phyloP scores from a whole-genome alignment of 306 rosid species.

The Corylus avellana region DNA sequence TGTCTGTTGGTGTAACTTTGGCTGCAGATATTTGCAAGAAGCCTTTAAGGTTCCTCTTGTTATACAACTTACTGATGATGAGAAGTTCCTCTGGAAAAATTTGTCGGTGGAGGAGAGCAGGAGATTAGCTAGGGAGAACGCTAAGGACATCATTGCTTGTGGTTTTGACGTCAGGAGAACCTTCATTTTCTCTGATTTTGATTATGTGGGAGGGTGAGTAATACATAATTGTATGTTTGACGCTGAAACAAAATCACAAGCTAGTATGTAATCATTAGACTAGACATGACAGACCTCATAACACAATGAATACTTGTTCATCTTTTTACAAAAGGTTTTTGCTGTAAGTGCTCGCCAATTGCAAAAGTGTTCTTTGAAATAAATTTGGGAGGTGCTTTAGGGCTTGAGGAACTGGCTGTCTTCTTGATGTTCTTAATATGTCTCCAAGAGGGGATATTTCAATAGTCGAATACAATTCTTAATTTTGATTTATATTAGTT shows the following conservation, averaged over 20 bases:
- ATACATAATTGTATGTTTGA: slow-evolving; percentile 8
- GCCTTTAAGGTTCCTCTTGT: slow-evolving; percentile 94
- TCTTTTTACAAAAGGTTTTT: neutral
- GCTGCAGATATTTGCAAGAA: slow-evolving; percentile 87
- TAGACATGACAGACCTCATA: neutral
- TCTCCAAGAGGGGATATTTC: neutral
- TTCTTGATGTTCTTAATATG: neutral
- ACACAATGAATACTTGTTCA: neutral
- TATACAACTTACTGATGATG: slow-evolving; percentile 93
- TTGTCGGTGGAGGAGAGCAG: slow-evolving; percentile 72
- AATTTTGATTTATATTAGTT: neutral
- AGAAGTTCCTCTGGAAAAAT: slow-evolving; percentile 90
- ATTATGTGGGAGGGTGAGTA: slow-evolving; percentile 85
- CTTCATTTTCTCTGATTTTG: slow-evolving; percentile 80
- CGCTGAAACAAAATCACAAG: neutral
- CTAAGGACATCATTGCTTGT: slow-evolving; percentile 95
- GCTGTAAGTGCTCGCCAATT: neutral
- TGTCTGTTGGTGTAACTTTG: slow-evolving; percentile 16
- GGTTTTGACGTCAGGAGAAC: slow-evolving; percentile 86
- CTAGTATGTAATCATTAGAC: neutral
- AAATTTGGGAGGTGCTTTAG: neutral
- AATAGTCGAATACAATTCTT: neutral
- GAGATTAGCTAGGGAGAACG: slow-evolving; percentile 88
- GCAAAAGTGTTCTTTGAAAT: slow-evolving; percentile 15
- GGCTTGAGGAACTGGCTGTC: slow-evolving; percentile 2